phyloP scores from a whole-genome alignment of 257 asterid genomes.

The Catharanthus roseus region DNA sequence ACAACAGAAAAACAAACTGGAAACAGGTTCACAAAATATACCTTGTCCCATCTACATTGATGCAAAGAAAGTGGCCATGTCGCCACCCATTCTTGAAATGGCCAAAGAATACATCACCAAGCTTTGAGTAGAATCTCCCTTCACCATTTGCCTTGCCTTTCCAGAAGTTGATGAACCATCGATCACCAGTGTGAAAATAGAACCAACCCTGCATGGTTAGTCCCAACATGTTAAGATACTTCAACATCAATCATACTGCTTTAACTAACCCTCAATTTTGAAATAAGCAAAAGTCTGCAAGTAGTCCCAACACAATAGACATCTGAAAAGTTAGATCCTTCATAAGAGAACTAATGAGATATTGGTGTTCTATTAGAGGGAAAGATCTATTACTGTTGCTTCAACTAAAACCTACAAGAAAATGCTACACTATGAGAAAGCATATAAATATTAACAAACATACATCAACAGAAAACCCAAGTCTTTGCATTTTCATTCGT shows the following conservation, averaged over 20 bases:
- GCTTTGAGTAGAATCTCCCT: constrained; percentile 81
- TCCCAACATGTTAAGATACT: constrained; percentile 1
- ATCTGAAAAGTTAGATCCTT: background rate
- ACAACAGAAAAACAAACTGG: background rate
- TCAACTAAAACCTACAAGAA: background rate
- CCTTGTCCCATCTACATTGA: constrained; percentile 86
- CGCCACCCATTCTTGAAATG: constrained; percentile 98
- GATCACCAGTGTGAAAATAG: constrained; percentile 86
- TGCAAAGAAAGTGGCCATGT: constrained; percentile 74
- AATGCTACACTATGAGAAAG: background rate
- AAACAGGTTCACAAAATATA: constrained; percentile 18
- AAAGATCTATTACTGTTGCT: background rate
- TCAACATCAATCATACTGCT: background rate
- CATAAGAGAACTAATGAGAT: background rate
- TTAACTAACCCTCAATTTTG: background rate
- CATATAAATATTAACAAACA: background rate
- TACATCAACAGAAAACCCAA: background rate
- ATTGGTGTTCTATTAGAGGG: constrained; percentile 1
- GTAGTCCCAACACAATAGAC: background rate
- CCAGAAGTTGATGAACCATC: constrained; percentile 94
- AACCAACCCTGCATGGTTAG: constrained; percentile 73
- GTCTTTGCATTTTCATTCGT: background rate
- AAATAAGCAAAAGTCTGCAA: background rate
- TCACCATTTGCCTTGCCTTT: constrained; percentile 97
- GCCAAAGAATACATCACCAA: constrained; percentile 84